phyloP scores from a whole-genome alignment of 1,284 basidiomycete species.

The Pyrrhoderma lamaoense region DNA sequence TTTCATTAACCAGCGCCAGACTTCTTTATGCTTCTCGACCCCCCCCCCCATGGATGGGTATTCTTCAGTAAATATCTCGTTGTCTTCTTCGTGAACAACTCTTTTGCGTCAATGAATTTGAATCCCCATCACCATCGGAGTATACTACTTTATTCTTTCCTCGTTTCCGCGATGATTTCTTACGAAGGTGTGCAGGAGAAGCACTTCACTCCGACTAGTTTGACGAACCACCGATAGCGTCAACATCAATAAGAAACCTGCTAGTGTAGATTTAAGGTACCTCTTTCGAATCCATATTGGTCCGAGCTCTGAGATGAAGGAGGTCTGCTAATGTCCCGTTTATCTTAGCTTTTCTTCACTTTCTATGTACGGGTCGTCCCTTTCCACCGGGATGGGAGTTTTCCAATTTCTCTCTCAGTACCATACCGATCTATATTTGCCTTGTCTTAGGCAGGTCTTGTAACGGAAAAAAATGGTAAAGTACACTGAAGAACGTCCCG shows the following conservation, averaged over 20 bases:
- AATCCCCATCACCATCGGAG: no score
- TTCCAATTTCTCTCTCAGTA: conserved; percentile 54
- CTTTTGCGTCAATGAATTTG: no score
- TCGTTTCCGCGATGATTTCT: no score
- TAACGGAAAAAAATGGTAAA: conserved; percentile 43
- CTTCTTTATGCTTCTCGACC: no score
- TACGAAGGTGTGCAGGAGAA: no score
- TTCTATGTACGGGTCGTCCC: conserved; percentile 63
- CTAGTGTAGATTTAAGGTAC: conserved; percentile 78
- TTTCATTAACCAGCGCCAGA: no score
- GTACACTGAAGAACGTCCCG: conserved; percentile 39
- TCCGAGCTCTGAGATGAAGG: conserved; percentile 89
- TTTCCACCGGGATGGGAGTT: conserved; percentile 64
- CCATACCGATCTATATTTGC: conserved; percentile 35
- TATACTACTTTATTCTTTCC: no score
- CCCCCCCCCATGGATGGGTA: no score
- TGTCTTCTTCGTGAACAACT: no score
- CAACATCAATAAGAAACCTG: conserved; percentile 60
- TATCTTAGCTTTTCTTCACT: conserved; percentile 30
- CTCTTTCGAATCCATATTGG: conserved; percentile 58
- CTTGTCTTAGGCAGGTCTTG: conserved; percentile 13
- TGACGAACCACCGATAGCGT: no score
- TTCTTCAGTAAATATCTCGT: no score
- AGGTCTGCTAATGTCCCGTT: conserved; percentile 31
- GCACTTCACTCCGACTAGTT: no score